A percentile compares a stretch with the other conserved stretches of the same genome.
phyloP scores from a whole-genome alignment of 768 basidiomycete genomes.

The Podaxis sp. region DNA sequence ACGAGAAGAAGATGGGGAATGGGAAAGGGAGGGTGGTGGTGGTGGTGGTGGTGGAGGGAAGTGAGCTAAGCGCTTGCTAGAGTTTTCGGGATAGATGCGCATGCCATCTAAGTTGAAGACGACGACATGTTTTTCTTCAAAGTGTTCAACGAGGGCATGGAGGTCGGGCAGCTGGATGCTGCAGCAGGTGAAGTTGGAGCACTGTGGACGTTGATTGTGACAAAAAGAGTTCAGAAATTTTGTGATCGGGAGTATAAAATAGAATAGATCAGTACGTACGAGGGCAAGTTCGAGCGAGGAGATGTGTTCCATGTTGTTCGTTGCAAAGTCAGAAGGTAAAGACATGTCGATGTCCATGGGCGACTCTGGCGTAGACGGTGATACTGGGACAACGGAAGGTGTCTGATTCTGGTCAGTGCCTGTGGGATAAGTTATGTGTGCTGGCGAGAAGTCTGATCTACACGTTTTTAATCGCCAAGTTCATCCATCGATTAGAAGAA shows the following conservation, averaged over 20 bases:
- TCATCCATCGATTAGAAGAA: constrained; percentile 11
- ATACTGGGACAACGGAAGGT: not conserved
- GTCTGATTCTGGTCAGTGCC: not conserved
- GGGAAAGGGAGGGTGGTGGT: constrained; percentile 13
- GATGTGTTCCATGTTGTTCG: constrained; percentile 22
- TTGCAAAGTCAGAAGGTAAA: constrained; percentile 7
- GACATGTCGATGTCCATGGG: constrained; percentile 12
- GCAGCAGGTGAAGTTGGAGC: constrained; percentile 44
- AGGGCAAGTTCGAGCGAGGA: constrained; percentile 23
- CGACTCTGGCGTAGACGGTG: not conserved
- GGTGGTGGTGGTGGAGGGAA: constrained; percentile 13
- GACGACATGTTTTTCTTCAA: constrained; percentile 34
- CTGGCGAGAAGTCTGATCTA: constrained; percentile 9
- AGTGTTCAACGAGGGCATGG: constrained; percentile 48
- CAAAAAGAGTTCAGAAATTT: not conserved
- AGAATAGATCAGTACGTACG: constrained; percentile 16
- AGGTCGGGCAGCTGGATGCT: constrained; percentile 39
- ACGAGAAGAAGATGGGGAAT: constrained; percentile 16
- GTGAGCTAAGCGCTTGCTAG: constrained; percentile 5
- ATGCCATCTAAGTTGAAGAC: constrained; percentile 24
- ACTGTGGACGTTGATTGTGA: constrained; percentile 16
- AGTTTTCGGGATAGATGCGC: constrained; percentile 25
- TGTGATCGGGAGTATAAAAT: constrained; percentile 10
- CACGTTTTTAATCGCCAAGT: constrained; percentile 1
- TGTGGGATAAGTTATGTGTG: constrained; percentile 4